Evolutionary conservation across 768 basidiomycete species (phyloP).

Genomic region (Dacryopinax primogenitus): DNA sequence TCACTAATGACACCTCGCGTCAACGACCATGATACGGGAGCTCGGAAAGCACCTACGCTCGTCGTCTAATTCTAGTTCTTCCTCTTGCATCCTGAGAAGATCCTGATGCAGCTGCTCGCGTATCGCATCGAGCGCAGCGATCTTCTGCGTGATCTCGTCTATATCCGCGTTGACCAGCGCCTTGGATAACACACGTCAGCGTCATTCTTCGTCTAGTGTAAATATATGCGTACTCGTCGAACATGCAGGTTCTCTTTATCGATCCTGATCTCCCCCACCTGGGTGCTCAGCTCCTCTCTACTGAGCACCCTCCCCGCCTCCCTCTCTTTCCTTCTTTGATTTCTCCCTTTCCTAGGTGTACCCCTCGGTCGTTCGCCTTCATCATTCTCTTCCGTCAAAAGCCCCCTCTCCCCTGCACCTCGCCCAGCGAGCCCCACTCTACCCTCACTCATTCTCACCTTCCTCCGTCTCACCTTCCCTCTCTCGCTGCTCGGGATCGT

Average conservation of each 20-base stretch:
- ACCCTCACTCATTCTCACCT: conserved; percentile 43
- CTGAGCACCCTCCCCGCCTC: conserved; percentile 56
- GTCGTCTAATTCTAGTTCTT: conserved; percentile 92
- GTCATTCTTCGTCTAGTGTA: neutral
- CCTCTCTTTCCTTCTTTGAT: conserved; percentile 47
- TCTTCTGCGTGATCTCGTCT: conserved; percentile 77
- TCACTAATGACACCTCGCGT: conserved; percentile 41
- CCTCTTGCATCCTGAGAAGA: conserved; percentile 78
- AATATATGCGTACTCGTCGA: conserved; percentile 48
- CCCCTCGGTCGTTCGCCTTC: conserved; percentile 33
- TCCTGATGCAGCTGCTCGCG: conserved; percentile 68
- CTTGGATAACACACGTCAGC: conserved; percentile 32
- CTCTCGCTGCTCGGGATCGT: conserved; percentile 84
- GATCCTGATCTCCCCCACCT: conserved; percentile 69
- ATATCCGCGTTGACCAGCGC: conserved; percentile 79
- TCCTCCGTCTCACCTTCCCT: conserved; percentile 58
- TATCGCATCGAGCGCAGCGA: conserved; percentile 69
- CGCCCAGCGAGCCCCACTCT: conserved; percentile 55
- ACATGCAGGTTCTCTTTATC: conserved; percentile 93
- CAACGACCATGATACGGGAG: conserved; percentile 7
- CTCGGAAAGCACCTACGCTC: conserved; percentile 50
- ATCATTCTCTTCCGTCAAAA: conserved; percentile 42
- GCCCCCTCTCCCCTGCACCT: conserved; percentile 63
- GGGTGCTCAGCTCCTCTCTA: conserved; percentile 69
- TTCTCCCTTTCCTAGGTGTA: conserved; percentile 25